Base-by-base conservation (phyloP, 768 basidiomycete species). In the Pleurotus ostreatus region DNA sequence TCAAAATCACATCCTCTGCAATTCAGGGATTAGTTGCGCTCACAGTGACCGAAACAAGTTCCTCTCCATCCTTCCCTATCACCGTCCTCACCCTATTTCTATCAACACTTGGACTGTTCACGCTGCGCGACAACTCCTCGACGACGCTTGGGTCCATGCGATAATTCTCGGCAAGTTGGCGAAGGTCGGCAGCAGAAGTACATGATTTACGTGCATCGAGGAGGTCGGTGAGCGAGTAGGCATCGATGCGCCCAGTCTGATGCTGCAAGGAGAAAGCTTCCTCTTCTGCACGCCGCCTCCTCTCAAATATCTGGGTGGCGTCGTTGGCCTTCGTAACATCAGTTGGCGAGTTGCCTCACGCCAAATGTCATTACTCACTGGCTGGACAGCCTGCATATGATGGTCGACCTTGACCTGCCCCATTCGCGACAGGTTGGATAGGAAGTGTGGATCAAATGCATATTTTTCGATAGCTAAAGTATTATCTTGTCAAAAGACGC, bases 321-420 rank as follows among this genome's bases (percentile, higher is more conserved):
- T 66, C 62, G 55, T 66, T 64, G 54, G 61, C 62, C 58, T 66
- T 58, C 56, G 55, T 18, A 53, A 43, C 6, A 40, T 58, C 40
- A 38, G 46, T 46, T 26, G 47, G 53, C 20, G 46, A 59, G 52
- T 61, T 45, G 47, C 49, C 40, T 23, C 8, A 26, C 30, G 11
- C 30, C 9, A 12, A 54, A 30, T 51, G 20, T 25, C 11, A 13
- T 4, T 53, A 61, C 77, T 63, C 65, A 85, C 87, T 18, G 78
- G 69, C 60, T 68, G 77, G 51, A 81, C 61, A 5, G 75, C 67
- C 56, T 75, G 72, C 78, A 79, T 80, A 65, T 78, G 80, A 61
- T 87, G 85, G 62, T 89, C 82, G 11, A 92, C 88, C 30, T 72
- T 74, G 20, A 92, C 90, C 11, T 80, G 83, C 1, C 89, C 89